Evolutionary conservation across 805 yeast species (phyloP).

Genomic region (Yarrowia sp.): DNA sequence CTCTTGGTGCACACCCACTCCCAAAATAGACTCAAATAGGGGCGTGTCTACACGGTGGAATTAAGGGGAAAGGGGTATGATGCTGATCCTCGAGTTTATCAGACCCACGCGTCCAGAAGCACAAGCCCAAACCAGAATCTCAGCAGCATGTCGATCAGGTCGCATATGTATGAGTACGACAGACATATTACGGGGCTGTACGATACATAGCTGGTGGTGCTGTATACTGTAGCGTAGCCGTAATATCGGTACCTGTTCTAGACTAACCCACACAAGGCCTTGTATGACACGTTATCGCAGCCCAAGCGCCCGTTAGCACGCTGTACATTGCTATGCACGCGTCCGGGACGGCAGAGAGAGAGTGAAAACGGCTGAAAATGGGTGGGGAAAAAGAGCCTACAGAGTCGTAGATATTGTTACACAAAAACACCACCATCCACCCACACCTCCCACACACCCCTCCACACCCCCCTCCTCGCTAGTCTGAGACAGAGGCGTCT

Average conservation of each 20-base stretch:
- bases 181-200: too few species aligned
- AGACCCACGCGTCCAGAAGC: too few species aligned
- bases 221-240: too few species aligned
- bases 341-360: not conserved
- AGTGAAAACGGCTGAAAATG: not conserved
- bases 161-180: too few species aligned
- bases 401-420: too few species aligned
- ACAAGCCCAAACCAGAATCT: too few species aligned
- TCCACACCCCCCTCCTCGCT: not conserved
- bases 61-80: constrained; percentile 18
- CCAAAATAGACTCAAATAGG: not conserved
- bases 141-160: too few species aligned
- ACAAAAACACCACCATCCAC: not conserved
- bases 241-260: too few species aligned
- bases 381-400: not conserved
- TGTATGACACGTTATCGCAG: not conserved
- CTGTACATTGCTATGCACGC: constrained; percentile 23
- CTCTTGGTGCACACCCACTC: too few species aligned
- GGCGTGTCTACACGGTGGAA: constrained; percentile 7
- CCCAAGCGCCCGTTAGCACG: not conserved
- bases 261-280: too few species aligned
- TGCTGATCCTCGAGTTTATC: constrained; percentile 17
- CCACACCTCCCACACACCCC: not conserved
- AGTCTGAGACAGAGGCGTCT: constrained; percentile 23
- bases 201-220: too few species aligned